Percentiles rank a stretch among this genome's conserved stretches.
These are phyloP conservation scores for Colletotrichum navitas DNA, from an alignment of 2,329 filamentous ascomycete species.

Conservation along the genomic window DNA sequence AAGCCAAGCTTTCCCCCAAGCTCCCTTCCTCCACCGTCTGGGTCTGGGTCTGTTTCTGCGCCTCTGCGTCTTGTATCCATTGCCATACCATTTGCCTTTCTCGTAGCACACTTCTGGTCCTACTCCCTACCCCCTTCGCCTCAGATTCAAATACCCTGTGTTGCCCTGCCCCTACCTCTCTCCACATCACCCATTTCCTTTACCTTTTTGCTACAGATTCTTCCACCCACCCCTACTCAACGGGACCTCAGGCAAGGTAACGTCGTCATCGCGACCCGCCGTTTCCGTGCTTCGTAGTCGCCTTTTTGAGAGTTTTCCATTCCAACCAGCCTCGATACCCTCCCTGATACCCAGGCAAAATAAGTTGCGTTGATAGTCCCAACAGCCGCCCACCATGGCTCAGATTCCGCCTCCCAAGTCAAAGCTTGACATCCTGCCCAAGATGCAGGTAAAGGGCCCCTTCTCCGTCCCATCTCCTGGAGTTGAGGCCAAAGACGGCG, in stretches of 20 bases:
- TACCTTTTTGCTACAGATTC: background rate
- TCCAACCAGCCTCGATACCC: background rate
- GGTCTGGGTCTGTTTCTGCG: slow-evolving; percentile 10
- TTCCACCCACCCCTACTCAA: background rate
- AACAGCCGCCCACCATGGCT: slow-evolving; percentile 29
- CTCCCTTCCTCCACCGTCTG: slow-evolving; percentile 11
- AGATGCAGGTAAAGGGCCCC: slow-evolving; percentile 70
- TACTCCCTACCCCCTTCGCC: slow-evolving; percentile 1
- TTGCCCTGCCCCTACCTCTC: slow-evolving; percentile 15
- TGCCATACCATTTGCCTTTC: slow-evolving; percentile 15
- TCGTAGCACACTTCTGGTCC: slow-evolving; percentile 7
- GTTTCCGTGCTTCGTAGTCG: slow-evolving; percentile 11
- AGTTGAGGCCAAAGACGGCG: slow-evolving; percentile 73
- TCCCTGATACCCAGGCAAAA: background rate
- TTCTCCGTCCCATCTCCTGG: slow-evolving; percentile 78
- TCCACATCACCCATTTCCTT: background rate
- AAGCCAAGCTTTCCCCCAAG: slow-evolving; percentile 35
- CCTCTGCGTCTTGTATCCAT: slow-evolving; percentile 11
- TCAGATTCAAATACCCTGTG: slow-evolving; percentile 33
- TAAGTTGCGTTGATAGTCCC: background rate
- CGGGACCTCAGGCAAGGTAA: slow-evolving; percentile 9
- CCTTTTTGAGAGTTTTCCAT: slow-evolving; percentile 10
- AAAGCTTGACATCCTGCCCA: slow-evolving; percentile 52
- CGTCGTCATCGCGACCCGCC: slow-evolving; percentile 16
- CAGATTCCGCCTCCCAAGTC: slow-evolving; percentile 29